These are phyloP conservation scores for Brassica napus DNA, from an alignment of 345 rosid genomes.

Conservation along the genomic window DNA sequence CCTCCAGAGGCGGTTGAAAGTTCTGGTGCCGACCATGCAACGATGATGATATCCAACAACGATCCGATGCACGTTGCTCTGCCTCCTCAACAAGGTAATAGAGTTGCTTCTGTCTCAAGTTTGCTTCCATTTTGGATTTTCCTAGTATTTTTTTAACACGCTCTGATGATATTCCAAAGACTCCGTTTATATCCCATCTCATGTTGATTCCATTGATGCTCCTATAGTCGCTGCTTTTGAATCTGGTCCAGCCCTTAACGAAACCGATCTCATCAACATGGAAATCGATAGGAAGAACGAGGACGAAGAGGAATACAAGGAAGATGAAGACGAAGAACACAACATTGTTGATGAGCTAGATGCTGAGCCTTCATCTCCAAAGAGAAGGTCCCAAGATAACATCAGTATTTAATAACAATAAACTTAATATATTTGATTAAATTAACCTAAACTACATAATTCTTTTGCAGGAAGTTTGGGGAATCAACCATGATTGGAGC, in stretches of 20 bases:
- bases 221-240: background rate
- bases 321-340: background rate
- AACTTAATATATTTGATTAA: background rate
- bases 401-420: background rate
- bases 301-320: background rate
- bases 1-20: background rate
- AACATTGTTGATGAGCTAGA: background rate
- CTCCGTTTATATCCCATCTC: constrained; percentile 5
- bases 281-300: background rate
- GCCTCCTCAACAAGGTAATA: constrained; percentile 19
- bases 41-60: background rate
- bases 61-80: background rate
- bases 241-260: background rate
- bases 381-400: constrained; percentile 25
- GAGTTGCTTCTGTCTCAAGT: background rate
- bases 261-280: background rate
- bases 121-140: background rate
- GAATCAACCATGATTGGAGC: constrained; percentile 32
- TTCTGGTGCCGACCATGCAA: constrained; percentile 13
- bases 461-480: constrained; percentile 7
- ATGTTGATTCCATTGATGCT: constrained; percentile 16
- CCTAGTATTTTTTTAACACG: background rate
- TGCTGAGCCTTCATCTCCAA: background rate
- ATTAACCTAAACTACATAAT: background rate
- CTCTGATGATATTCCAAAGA: constrained; percentile 1